These are phyloP conservation scores for Serendipita sp. DNA, from an alignment of 768 basidiomycete genomes.

Conservation along the genomic window DNA sequence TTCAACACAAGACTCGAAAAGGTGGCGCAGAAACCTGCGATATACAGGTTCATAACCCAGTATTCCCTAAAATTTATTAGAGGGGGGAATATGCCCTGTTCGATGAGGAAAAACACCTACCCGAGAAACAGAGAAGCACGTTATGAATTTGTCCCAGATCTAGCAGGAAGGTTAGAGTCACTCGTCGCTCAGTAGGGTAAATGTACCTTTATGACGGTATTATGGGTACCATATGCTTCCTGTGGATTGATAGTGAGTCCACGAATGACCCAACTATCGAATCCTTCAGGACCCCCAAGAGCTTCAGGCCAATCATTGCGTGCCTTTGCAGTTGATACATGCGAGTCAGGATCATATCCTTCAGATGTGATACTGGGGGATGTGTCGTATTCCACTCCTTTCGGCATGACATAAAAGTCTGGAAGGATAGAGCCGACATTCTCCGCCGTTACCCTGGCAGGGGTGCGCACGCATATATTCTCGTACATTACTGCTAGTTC, in stretches of 20 bases:
- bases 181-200: neutral
- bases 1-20: constrained; percentile 42
- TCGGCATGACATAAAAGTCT: constrained; percentile 35
- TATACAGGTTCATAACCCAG: constrained; percentile 41
- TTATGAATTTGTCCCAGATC: constrained; percentile 61
- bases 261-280: constrained; percentile 48
- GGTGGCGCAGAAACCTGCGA: constrained; percentile 41
- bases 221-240: constrained; percentile 59
- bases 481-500: constrained; percentile 39
- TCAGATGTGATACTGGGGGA: constrained; percentile 24
- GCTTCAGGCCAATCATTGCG: constrained; percentile 32
- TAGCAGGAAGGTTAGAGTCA: constrained; percentile 15
- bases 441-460: constrained; percentile 22
- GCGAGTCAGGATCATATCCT: constrained; percentile 29
- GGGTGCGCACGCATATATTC: constrained; percentile 41
- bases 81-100: constrained; percentile 16
- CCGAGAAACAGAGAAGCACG: neutral
- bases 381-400: constrained; percentile 13
- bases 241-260: constrained; percentile 50
- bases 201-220: constrained; percentile 45
- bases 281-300: constrained; percentile 46
- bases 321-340: constrained; percentile 41
- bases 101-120: neutral
- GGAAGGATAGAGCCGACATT: constrained; percentile 33
- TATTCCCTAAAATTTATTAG: constrained; percentile 23